phyloP scores from a whole-genome alignment of 352 stramenopile species.

The Pythium apleroticum region DNA sequence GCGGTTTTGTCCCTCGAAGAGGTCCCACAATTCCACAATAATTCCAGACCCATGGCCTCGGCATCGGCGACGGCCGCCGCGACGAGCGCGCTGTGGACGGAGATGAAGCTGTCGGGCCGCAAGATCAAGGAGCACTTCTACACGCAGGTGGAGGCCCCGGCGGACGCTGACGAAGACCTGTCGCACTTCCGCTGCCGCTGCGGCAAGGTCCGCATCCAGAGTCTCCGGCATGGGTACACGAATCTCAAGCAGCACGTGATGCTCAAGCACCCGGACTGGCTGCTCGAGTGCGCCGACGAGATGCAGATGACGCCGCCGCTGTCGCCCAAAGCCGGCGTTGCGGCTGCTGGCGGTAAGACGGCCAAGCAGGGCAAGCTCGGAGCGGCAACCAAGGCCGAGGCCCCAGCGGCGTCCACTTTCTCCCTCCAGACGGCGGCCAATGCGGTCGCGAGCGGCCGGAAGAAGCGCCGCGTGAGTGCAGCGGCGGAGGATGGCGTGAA shows the following conservation, averaged over 20 bases:
- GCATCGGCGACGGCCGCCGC: neutral
- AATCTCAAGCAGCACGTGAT: slow-evolving; percentile 69
- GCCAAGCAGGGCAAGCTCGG: neutral
- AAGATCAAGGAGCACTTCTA: slow-evolving; percentile 33
- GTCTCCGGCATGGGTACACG: slow-evolving; percentile 53
- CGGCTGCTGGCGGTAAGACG: neutral
- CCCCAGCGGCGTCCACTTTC: neutral
- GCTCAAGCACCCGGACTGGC: slow-evolving; percentile 66
- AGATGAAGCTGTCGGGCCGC: slow-evolving; percentile 25
- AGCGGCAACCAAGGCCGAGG: no score
- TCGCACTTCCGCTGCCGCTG: slow-evolving; percentile 58
- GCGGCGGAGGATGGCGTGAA: neutral
- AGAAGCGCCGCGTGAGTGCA: slow-evolving; percentile 22
- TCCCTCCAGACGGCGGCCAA: neutral
- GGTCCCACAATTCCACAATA: slow-evolving; percentile 15
- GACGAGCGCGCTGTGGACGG: slow-evolving; percentile 3
- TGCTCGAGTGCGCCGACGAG: slow-evolving; percentile 22
- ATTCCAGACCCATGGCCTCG: slow-evolving; percentile 2
- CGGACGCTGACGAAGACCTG: slow-evolving; percentile 13
- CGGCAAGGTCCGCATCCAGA: slow-evolving; percentile 55
- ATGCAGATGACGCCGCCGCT: slow-evolving; percentile 22
- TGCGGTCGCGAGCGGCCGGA: neutral
- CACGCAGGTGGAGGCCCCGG: slow-evolving; percentile 19
- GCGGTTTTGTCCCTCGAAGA: neutral
- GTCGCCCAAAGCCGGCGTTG: slow-evolving; percentile 2